phyloP scores from a whole-genome alignment of 371 early-diverging fungal species.

The Nematocida parisii region DNA sequence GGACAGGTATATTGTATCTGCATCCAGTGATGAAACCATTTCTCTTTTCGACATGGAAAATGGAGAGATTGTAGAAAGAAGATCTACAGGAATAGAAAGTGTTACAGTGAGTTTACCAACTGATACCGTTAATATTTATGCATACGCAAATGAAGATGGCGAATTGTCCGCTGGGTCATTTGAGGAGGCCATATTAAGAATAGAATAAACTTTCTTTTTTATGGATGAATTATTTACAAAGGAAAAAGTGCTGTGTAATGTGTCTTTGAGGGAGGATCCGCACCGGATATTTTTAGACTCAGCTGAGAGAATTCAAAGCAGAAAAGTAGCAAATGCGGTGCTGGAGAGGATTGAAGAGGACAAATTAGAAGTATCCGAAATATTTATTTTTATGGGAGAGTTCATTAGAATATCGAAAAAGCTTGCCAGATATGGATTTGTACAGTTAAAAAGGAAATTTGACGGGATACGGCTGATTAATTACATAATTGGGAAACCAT shows the following conservation, averaged over 20 bases:
- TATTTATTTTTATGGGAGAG: not conserved
- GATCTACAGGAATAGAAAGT: conserved; percentile 7
- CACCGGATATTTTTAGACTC: conserved; percentile 4
- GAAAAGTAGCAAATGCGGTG: conserved; percentile 14
- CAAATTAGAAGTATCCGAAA: conserved; percentile 13
- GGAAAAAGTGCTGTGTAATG: conserved; percentile 28
- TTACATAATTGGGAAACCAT: conserved; percentile 19
- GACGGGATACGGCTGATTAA: not conserved
- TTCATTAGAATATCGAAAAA: not conserved
- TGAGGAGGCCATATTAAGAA: conserved; percentile 31
- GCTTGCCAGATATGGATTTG: not conserved
- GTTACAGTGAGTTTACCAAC: conserved; percentile 1
- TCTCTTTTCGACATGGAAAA: conserved; percentile 27
- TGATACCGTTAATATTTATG: conserved; percentile 13
- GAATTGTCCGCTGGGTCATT: conserved; percentile 31
- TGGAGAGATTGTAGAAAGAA: conserved; percentile 24
- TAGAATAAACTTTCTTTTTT: conserved; percentile 42
- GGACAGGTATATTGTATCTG: conserved; percentile 27
- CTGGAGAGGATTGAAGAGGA: conserved; percentile 21
- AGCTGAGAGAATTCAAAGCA: conserved; percentile 23
- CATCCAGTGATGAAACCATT: conserved; percentile 36
- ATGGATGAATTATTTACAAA: conserved; percentile 54
- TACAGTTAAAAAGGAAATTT: conserved; percentile 42
- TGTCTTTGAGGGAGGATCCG: conserved; percentile 2
- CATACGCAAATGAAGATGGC: conserved; percentile 27